These are phyloP conservation scores for Senna tora DNA, from an alignment of 306 rosid species.

Conservation along the genomic window DNA sequence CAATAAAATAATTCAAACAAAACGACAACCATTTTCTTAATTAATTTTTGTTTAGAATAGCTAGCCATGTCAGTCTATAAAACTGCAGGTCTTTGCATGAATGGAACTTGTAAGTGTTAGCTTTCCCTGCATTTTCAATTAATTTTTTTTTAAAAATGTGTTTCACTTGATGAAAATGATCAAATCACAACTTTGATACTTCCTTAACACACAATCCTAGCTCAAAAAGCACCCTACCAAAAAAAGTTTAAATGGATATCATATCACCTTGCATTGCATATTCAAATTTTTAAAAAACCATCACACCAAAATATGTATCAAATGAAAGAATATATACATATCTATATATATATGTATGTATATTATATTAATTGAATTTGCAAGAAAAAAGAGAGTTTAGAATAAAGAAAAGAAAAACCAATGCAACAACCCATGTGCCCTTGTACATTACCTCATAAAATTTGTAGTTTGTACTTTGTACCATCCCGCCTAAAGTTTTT, in stretches of 20 bases:
- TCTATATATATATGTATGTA: constrained; percentile 42
- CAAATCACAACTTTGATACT: constrained; percentile 10
- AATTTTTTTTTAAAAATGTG: no score
- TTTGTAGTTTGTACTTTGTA: no score
- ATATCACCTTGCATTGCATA: background rate
- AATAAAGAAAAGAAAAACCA: constrained; percentile 21
- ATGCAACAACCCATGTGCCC: constrained; percentile 54
- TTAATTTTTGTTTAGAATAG: no score
- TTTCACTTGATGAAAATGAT: no score
- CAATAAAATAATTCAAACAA: no score
- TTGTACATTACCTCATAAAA: constrained; percentile 58
- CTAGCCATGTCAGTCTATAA: no score
- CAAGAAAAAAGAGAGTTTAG: background rate
- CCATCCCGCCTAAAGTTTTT: background rate
- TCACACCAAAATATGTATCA: constrained; percentile 1
- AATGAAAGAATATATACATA: constrained; percentile 60
- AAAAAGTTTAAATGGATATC: background rate
- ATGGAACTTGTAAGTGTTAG: no score
- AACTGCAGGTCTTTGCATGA: no score
- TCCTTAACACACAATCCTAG: constrained; percentile 5
- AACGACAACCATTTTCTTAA: no score
- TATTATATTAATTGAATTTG: constrained; percentile 45
- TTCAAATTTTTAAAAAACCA: background rate
- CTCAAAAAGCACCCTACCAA: constrained; percentile 4
- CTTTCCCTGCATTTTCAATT: no score